A percentile compares a stretch with the other conserved stretches of the same genome.
Conservation (phyloP, 805 yeast species). For the Yarrowia sp. region DNA sequence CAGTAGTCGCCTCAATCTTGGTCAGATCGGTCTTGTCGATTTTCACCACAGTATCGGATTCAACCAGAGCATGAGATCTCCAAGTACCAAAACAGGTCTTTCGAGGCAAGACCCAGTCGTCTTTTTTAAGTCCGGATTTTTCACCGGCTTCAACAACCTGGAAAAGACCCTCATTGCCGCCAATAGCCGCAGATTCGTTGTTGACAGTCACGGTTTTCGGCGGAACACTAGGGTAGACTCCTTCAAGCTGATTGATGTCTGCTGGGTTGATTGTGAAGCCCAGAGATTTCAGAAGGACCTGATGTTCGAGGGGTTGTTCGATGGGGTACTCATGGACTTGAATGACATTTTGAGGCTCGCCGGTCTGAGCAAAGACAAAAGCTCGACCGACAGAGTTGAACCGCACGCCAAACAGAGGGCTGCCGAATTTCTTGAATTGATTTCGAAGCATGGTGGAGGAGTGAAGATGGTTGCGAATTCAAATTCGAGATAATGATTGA, state of each 20-base stretch:
- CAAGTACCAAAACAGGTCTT: slow-evolving; percentile 87
- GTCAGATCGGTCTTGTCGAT: slow-evolving; percentile 39
- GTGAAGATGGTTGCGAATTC: neutral
- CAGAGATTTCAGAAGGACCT: slow-evolving; percentile 62
- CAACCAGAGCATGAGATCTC: slow-evolving; percentile 72
- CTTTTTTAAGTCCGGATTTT: slow-evolving; percentile 46
- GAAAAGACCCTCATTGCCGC: slow-evolving; percentile 93
- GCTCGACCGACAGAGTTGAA: slow-evolving; percentile 11
- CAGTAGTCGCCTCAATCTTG: slow-evolving; percentile 67
- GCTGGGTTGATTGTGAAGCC: slow-evolving; percentile 91
- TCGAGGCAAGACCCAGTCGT: slow-evolving; percentile 88
- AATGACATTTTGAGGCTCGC: neutral
- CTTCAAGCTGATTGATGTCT: slow-evolving; percentile 81
- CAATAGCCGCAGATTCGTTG: slow-evolving; percentile 64
- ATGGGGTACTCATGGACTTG: slow-evolving; percentile 5
- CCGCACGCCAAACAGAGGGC: neutral
- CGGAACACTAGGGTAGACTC: slow-evolving; percentile 81
- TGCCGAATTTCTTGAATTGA: neutral
- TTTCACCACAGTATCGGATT: slow-evolving; percentile 45
- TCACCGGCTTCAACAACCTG: slow-evolving; percentile 74
- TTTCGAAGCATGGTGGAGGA: neutral
- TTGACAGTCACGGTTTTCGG: slow-evolving; percentile 48
- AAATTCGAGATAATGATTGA: neutral
- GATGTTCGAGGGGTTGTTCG: slow-evolving; percentile 27
- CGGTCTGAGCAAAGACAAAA: slow-evolving; percentile 3